Base-by-base conservation (phyloP, 805 yeast genomes). In the Spencermartinsiella europaea region DNA sequence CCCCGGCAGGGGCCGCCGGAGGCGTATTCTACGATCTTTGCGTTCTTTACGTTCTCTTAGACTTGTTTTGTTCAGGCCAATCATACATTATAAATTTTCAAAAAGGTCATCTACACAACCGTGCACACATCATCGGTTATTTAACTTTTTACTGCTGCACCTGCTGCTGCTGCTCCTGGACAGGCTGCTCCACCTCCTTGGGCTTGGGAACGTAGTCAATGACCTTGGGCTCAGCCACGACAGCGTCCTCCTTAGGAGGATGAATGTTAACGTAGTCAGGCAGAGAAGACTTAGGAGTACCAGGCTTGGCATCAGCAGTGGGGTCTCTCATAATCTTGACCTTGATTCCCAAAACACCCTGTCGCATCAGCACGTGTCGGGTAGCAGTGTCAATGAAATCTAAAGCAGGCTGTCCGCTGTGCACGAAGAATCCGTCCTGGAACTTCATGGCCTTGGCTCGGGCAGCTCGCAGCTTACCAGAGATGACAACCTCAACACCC, bases 361-460 rank as follows among this genome's bases (percentile, higher is more conserved):
- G 98, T 83, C 98, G 90, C 81, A 93, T 85, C 73, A 93, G 81
- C 67, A 91, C 98, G 91, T 93, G 98, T 79, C 99, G 90, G 74
- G 95, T 90, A 66, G 99, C 99, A 71, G 82, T 77, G 77, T 93
- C 99, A 71, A 93, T 93, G 85, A 93, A 93, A 73, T 93, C 99
- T 65, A 79, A 83, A 74, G 91, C 93, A 78, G 99, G 99, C 81
- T 93, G 99, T 87, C 99, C 99, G 69, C 97, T 89, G 93, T 93
- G 99, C 83, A 93, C 93, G 93, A 93, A 87, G 96, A 93, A 93
- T 82, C 99, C 99, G 74, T 91, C 98, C 72, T 93, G 85, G 84
- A 91, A 93, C 80, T 93, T 93, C 95, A 93, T 95, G 69, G 97
- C 83, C 86, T 93, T 93, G 69, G 99, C 99, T 83, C 99, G 89